Base-by-base conservation (phyloP, 176 grass and related monocot species). In the Coix lacrymajobi region DNA sequence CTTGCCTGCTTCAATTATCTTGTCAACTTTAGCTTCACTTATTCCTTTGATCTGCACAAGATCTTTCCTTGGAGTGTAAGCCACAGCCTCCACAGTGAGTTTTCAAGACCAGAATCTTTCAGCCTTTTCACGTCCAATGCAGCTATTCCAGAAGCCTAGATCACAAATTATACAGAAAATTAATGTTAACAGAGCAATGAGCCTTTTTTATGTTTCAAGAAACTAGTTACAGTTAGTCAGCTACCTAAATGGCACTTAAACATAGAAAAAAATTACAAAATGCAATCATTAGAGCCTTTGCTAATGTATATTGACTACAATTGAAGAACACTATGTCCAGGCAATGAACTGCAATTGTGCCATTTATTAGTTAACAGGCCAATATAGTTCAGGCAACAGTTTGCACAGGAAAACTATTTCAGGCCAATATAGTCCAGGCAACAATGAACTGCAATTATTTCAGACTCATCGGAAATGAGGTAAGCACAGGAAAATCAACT, bases 21-120 rank as follows among this genome's bases (percentile, higher is more conserved):
- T 99, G 83, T 94, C 96, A 61, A 96, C 96, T 89, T 99, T 96
- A 61, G 96, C 93, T 72, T 99, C 96, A 85, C 93, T 92, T 62
- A 99, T 99, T 65, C 93, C 93, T 96, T 99, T 99, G 19, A 99
- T 99, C 76, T 87, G 96, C 72, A 99, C 66, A 68, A 99, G 87
- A 70, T 99, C 96, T 88, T 96, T 96, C 60, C 96, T 93, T 85
- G 96, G 96, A 26, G 96, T 93, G 85, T 96, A 99, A 52, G 80
- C 85, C 58, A 99, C 93, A 66, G 91, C 87, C 80, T 99, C 93
- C 13, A 94, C 93, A 75, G 93, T 94, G 67, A 92, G 80, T 3
- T n/a, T n/a, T n/a, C n/a, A n/a, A 99, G 83, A 69, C 93, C 93
- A 58, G 87, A 70, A 88, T 99, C 93, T 81, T 99, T 99, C 52